Base-by-base conservation (phyloP, 1,284 basidiomycete genomes). In the Trichosporon asahii region DNA sequence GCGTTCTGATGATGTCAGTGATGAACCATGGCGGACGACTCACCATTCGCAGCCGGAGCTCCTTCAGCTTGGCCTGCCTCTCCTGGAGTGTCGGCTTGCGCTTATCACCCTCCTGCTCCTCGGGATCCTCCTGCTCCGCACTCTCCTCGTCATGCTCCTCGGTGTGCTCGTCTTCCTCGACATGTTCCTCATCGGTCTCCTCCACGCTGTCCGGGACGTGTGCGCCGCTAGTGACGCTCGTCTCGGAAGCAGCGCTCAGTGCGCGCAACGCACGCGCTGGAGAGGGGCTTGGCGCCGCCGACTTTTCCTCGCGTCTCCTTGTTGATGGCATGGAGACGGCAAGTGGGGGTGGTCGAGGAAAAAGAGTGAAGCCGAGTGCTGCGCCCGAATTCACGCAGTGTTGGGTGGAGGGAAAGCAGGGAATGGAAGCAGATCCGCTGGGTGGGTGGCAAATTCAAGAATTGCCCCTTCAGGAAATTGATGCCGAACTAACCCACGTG, bases 31-130 rank as follows among this genome's bases (percentile, higher is more conserved):
- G 9, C 21, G 6, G 8, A 15, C 9, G 0, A 85, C 88, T 63
- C 69, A 93, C 93, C 88, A 94, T 91, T 77, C 89, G 90, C 78
- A 89, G 86, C 66, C 91, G 86, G 21, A 96, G 85, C 74, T 89
- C 85, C 44, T 89, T 89, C 82, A 95, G 85, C 84, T 91, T 95
- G 29, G 88, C 89, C 80, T 89, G 89, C 67, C 92, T 85, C 74
- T 91, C 91, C 73, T 91, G 89, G 86, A 91, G 86, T 0, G 63
- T 66, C 66, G 46, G 66, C 71, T 67, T 71, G 44, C 68, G 72
- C 64, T 73, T 72, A 18, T 70, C 69, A 6, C 66, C 72, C 14
- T 73, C 71, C 25, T 66, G 72, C n/a, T 66, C 46, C 3, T 53
- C 35, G 7, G 63, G 21, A 2, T 64, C 66, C 1, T 69, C 69